These are phyloP conservation scores for Rhizophlyctis rosea DNA, from an alignment of 192 early-diverging fungal genomes.

Conservation along the genomic window DNA sequence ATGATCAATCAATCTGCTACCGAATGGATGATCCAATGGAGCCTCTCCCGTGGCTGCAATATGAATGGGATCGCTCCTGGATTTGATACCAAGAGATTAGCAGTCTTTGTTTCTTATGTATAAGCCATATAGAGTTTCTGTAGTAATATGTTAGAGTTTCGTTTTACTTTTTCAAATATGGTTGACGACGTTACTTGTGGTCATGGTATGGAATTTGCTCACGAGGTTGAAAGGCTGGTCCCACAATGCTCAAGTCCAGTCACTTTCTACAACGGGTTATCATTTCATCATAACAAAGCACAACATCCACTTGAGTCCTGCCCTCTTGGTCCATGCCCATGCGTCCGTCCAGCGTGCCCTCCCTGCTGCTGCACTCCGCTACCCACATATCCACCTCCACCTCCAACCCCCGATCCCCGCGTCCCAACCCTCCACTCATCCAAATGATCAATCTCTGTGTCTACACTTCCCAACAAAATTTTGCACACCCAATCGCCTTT, in stretches of 20 bases:
- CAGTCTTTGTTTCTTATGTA: not conserved
- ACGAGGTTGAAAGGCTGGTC: too few species aligned
- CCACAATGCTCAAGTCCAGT: too few species aligned
- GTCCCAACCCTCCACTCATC: not conserved
- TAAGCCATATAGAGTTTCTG: not conserved
- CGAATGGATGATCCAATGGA: not conserved
- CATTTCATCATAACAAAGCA: too few species aligned
- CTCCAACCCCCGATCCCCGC: not conserved
- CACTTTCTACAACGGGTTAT: too few species aligned
- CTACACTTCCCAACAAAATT: not conserved
- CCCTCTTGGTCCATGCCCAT: not conserved
- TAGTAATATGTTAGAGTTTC: not conserved
- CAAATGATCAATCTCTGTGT: not conserved
- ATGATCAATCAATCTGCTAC: not conserved
- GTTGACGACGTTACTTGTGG: not conserved
- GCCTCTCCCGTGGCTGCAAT: not conserved
- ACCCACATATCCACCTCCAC: not conserved
- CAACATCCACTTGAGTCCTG: too few species aligned
- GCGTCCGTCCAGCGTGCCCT: not conserved
- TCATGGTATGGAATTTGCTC: not conserved
- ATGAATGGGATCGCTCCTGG: not conserved
- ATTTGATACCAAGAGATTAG: too few species aligned
- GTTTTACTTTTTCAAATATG: not conserved
- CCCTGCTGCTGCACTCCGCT: not conserved
- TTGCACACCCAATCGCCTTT: constrained; percentile 7